Evolutionary conservation across 345 rosid genomes (phyloP).

Genomic region (Salix dunnii): DNA sequence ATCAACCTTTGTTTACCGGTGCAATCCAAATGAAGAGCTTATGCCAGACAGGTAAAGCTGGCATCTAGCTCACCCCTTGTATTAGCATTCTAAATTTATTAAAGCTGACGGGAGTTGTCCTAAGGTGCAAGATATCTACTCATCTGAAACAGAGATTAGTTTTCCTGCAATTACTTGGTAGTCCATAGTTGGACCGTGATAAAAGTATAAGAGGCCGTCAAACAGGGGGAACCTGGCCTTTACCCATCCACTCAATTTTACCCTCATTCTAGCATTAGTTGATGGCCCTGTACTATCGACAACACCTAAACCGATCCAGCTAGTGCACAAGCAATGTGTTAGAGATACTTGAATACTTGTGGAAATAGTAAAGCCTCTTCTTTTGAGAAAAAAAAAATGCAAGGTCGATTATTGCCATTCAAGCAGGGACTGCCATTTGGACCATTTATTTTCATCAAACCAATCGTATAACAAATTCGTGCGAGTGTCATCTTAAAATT

Average conservation of each 20-base stretch:
- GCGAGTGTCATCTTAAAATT: not conserved
- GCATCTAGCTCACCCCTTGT: not conserved
- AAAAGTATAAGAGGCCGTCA: not conserved
- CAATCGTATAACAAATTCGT: not conserved
- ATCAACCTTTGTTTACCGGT: not conserved
- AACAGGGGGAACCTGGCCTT: not conserved
- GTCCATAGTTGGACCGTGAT: not conserved
- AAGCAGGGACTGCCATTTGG: not conserved
- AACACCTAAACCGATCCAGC: not conserved
- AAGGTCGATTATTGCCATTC: not conserved
- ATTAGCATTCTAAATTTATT: not conserved
- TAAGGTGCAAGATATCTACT: not conserved
- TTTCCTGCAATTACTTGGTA: not conserved
- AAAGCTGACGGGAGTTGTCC: not conserved
- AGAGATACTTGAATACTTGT: not conserved
- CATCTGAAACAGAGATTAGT: not conserved
- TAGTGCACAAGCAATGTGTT: not conserved
- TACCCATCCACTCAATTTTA: not conserved
- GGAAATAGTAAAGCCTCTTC: too few species aligned
- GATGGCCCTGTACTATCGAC: not conserved
- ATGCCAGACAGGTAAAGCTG: not conserved
- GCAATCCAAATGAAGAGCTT: not conserved
- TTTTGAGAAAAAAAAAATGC: not conserved
- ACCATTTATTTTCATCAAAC: not conserved
- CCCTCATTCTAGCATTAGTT: not conserved